These are phyloP conservation scores for Articulospora tetracladia DNA, from an alignment of 495 filamentous ascomycete species.

Conservation along the genomic window DNA sequence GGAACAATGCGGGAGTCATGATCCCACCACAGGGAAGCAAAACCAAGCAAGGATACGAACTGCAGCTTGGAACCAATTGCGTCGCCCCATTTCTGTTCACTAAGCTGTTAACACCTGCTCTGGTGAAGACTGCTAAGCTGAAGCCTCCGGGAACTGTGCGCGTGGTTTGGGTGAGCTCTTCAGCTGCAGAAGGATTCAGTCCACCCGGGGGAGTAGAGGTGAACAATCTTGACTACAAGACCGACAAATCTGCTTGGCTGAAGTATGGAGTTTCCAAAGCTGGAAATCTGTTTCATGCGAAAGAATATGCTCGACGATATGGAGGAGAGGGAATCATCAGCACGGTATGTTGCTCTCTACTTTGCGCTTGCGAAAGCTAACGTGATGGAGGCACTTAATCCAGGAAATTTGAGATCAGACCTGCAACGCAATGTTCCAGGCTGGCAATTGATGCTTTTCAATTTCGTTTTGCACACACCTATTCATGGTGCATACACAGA, in stretches of 20 bases:
- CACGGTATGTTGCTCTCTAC: conserved; percentile 14
- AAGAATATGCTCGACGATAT: conserved; percentile 32
- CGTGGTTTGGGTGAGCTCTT: conserved; percentile 38
- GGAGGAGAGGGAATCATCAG: conserved; percentile 28
- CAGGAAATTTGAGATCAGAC: conserved; percentile 40
- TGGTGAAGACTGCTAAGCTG: conserved; percentile 32
- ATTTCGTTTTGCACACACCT: conserved; percentile 26
- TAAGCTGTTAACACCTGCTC: conserved; percentile 36
- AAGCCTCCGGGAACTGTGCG: conserved; percentile 34
- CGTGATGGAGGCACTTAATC: conserved; percentile 29
- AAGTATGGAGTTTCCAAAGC: conserved; percentile 40
- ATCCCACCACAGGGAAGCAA: conserved; percentile 35
- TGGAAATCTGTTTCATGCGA: conserved; percentile 31
- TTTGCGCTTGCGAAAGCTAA: background rate
- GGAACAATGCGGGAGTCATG: conserved; percentile 74
- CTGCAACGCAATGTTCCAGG: conserved; percentile 33
- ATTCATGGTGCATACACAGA: conserved; percentile 41
- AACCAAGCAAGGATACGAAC: conserved; percentile 31
- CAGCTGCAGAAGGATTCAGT: conserved; percentile 25
- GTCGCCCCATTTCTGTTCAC: conserved; percentile 41
- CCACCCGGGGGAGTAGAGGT: conserved; percentile 32
- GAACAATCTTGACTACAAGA: conserved; percentile 28
- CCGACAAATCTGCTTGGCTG: conserved; percentile 6
- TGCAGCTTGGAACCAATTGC: conserved; percentile 40
- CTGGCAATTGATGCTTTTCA: conserved; percentile 11